Base-by-base conservation (phyloP, 2,329 filamentous ascomycete species). In the Stylonectria norvegica region DNA sequence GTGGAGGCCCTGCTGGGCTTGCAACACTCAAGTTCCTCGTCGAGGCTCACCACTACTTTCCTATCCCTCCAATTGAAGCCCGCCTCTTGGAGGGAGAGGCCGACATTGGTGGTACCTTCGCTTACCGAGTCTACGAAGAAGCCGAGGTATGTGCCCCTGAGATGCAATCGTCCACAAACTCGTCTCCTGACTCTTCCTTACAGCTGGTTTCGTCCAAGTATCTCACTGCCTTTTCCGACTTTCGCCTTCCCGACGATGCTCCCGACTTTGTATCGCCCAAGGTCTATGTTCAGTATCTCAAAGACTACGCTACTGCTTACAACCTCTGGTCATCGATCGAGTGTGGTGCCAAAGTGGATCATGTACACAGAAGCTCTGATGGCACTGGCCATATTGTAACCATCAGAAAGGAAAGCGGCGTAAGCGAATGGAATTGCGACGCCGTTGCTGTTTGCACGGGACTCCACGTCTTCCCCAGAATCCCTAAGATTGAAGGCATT, bases 171-270 rank as follows among this genome's bases (percentile, higher is more conserved):
- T 11, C 12, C 31, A 5, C 16, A 20, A 2, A 35, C 31, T 4
- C 6, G 19, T 20, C 33, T 12, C 8, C 9, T 30, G 22, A n/a
- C n/a, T n/a, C n/a, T n/a, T 2, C 15, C 4, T 31, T 3, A 1
- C 29, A 68, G 65, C 62, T 73, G 2, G 71, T 75, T 1, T 72
- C 68, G 2, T 73, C 70, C 3, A 73, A 72, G 45, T 71, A 73
- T 30, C 59, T 76, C 7, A 75, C 71, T 0, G 58, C 67, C 14
- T 76, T 75, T 45, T 75, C 72, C 1, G 72, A 75, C 47, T 71
- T 70, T 42, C 65, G 72, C 1, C 61, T 69, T 5, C 57, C 67
- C 2, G 35, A 57, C 2, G 61, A 69, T 8, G 62, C 62, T 1
- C 65, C 70, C 6, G 71, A 74, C 44, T 75, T 75, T 41, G 47